These are phyloP conservation scores for Avena eriantha DNA, from an alignment of 176 grass and related monocot genomes.

Conservation along the genomic window DNA sequence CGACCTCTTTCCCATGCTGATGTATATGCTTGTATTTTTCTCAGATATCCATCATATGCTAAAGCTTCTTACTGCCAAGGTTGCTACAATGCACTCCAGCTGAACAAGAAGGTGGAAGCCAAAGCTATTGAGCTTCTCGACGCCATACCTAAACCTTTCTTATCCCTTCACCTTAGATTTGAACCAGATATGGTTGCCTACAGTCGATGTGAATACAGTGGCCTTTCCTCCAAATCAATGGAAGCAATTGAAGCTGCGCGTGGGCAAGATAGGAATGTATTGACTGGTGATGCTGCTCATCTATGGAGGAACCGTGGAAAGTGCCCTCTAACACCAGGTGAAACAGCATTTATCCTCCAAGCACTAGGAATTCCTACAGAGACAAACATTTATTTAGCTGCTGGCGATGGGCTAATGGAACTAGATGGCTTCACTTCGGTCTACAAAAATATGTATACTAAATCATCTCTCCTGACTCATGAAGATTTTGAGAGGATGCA, in stretches of 20 bases:
- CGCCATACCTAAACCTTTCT: constrained; percentile 89
- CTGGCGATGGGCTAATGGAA: constrained; percentile 92
- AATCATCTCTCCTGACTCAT: constrained; percentile 67
- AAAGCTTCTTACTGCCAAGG: constrained; percentile 90
- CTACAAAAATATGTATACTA: constrained; percentile 80
- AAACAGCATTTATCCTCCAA: constrained; percentile 92
- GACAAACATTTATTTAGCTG: constrained; percentile 83
- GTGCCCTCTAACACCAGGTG: constrained; percentile 86
- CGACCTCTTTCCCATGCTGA: background rate
- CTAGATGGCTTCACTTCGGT: constrained; percentile 75
- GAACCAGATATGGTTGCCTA: constrained; percentile 98
- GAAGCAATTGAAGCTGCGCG: constrained; percentile 74
- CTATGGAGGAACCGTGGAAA: constrained; percentile 89
- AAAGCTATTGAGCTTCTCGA: constrained; percentile 70
- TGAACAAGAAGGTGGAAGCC: constrained; percentile 72
- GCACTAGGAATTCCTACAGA: constrained; percentile 69
- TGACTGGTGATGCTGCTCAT: constrained; percentile 67
- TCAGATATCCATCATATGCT: constrained; percentile 77
- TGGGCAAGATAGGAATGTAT: constrained; percentile 65
- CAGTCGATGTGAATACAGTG: constrained; percentile 70
- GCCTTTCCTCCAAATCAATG: constrained; percentile 69
- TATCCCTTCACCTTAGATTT: constrained; percentile 93
- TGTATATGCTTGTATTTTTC: constrained; percentile 21
- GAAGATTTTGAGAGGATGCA: constrained; percentile 92
- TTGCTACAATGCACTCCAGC: constrained; percentile 79